Evolutionary conservation across 441 rosid species (phyloP), one percentile per base, ranked within the genome.

Genomic region (Bruguiera hainesii): DNA sequence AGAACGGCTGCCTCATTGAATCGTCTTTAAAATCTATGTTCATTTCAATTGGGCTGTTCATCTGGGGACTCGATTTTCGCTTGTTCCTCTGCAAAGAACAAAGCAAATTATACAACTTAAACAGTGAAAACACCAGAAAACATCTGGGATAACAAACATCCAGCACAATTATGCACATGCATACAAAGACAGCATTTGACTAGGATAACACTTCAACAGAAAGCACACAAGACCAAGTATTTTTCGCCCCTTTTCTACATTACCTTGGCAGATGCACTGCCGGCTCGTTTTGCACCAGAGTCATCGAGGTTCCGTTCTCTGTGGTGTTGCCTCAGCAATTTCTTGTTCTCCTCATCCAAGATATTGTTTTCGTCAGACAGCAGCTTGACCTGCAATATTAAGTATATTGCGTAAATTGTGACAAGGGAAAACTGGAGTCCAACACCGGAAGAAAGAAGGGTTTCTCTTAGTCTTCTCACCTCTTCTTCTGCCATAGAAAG

Each of bases 401-500:
- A 86, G 79, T 83, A 89, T 63, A 55, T 49, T 61, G 59, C 61
- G 63, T 21, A 66, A 33, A 46, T 66, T 53, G 23, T 19, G 31
- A 61, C 28, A 51, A 57, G 13, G 28, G 39, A 16, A 60, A 53
- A 31, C 11, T 20, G 16, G 37, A 63, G 21, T 60, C 71, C 55
- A 29, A 53, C 48, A 33, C 68, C 28, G 68, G 63, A 62, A 13
- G 23, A 26, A 49, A 52, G 26, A 52, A 52, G 56, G 15, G 2
- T 11, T 29, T 49, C 23, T 20, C n/a, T 20, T 20, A 29, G 64
- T 59, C 67, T 70, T 52, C 75, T 78, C 61, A 90, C 98, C 91
- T 93, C 98, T 62, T 89, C 93, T 81, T 93, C 97, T 7, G 93
- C 97, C 80, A 63, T 86, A 28, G 75, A 67, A 35, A 90, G 97